phyloP scores from a whole-genome alignment of 2,329 filamentous ascomycete genomes.

The Metarhizium rileyi region DNA sequence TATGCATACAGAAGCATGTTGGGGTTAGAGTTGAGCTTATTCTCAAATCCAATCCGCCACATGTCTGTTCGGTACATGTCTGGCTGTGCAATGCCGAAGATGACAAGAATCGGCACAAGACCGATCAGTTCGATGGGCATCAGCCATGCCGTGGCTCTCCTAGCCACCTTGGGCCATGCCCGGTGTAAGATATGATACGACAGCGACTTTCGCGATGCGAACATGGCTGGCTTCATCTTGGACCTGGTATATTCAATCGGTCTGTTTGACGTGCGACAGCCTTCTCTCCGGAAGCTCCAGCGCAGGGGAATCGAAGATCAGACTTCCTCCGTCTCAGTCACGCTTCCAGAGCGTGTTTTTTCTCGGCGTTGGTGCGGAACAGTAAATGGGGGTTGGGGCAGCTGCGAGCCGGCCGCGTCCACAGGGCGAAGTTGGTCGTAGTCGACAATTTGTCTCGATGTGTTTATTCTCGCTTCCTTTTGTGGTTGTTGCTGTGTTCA shows the following conservation, averaged over 20 bases:
- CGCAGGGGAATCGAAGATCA: neutral
- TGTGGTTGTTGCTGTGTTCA: neutral
- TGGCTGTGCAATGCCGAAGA: slow-evolving; percentile 65
- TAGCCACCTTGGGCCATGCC: slow-evolving; percentile 41
- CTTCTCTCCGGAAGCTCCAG: neutral
- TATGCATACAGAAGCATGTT: slow-evolving; percentile 60
- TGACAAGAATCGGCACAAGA: slow-evolving; percentile 54
- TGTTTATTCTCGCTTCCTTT: neutral
- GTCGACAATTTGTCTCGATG: neutral
- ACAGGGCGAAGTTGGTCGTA: neutral
- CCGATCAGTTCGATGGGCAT: slow-evolving; percentile 57
- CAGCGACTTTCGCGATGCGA: slow-evolving; percentile 6
- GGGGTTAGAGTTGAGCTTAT: slow-evolving; percentile 67
- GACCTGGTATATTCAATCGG: neutral
- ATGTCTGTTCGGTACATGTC: slow-evolving; percentile 62
- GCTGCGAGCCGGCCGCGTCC: neutral
- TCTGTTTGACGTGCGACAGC: neutral
- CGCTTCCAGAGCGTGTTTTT: neutral
- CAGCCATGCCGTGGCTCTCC: slow-evolving; percentile 49
- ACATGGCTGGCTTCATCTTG: slow-evolving; percentile 3
- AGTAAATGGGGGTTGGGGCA: neutral
- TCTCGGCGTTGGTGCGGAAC: neutral
- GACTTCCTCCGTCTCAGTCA: neutral
- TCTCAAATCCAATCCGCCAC: slow-evolving; percentile 62
- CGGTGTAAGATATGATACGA: slow-evolving; percentile 48